Conservation (phyloP, 768 basidiomycete species). For the Neoboletus brunneissimus region DNA sequence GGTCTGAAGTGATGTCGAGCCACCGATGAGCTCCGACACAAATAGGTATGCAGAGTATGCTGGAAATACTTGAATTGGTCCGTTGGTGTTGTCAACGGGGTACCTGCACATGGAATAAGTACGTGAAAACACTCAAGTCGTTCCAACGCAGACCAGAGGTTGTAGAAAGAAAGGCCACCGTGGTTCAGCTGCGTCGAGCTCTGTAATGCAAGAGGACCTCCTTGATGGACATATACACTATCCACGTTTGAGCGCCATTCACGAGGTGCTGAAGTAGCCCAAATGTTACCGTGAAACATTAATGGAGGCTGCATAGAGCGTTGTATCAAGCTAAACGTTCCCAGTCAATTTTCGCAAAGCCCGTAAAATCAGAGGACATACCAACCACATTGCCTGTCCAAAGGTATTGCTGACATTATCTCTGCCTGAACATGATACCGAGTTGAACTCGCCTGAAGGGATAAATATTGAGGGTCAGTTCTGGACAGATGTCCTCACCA, state of each 20-base stretch:
- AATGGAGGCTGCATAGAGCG: constrained; percentile 33
- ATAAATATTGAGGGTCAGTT: not conserved
- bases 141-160: constrained; percentile 40
- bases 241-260: not conserved
- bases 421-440: constrained; percentile 51
- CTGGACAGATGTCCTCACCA: constrained; percentile 27
- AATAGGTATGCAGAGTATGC: constrained; percentile 54
- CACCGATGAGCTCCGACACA: constrained; percentile 45
- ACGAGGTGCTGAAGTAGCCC: not conserved
- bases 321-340: constrained; percentile 14
- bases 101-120: constrained; percentile 34
- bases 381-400: constrained; percentile 53
- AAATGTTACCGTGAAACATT: constrained; percentile 44
- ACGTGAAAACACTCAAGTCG: not conserved
- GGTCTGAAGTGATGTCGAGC: constrained; percentile 42
- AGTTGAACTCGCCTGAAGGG: constrained; percentile 50
- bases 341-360: not conserved
- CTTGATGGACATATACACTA: constrained; percentile 55
- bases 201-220: constrained; percentile 50
- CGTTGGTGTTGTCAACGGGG: constrained; percentile 46
- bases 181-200: constrained; percentile 50
- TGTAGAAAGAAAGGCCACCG: constrained; percentile 44
- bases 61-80: constrained; percentile 51
- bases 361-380: constrained; percentile 25
- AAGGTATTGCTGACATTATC: constrained; percentile 52